Evolutionary conservation across 2,329 filamentous ascomycete species (phyloP).

Genomic region (Diaporthe caulivora): DNA sequence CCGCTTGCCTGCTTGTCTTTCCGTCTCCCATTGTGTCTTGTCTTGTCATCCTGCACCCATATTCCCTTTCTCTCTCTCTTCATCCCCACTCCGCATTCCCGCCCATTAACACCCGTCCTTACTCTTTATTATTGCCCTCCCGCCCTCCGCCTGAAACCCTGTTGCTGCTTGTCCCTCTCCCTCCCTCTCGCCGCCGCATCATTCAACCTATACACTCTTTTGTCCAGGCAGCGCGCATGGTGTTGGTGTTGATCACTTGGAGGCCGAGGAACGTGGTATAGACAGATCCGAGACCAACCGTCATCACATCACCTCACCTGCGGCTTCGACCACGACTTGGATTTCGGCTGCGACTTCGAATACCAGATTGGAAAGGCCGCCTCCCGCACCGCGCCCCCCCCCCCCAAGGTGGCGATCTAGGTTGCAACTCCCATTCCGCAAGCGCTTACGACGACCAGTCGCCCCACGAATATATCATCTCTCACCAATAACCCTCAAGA

Average conservation of each 20-base stretch:
- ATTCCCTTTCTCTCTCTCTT: background rate
- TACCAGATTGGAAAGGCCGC: background rate
- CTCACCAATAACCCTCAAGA: background rate
- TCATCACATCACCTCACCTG: background rate
- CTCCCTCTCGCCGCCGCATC: slow-evolving; percentile 27
- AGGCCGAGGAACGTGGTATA: slow-evolving; percentile 30
- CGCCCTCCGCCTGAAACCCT: slow-evolving; percentile 23
- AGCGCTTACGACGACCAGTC: slow-evolving; percentile 37
- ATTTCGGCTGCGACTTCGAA: background rate
- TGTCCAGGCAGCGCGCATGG: slow-evolving; percentile 32
- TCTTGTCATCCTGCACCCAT: slow-evolving; percentile 5
- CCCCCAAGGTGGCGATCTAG: slow-evolving; percentile 27
- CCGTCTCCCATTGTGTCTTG: slow-evolving; percentile 12
- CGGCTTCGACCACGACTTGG: background rate
- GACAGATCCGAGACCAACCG: background rate
- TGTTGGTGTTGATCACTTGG: background rate
- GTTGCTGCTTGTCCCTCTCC: background rate
- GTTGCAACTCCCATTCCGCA: slow-evolving; percentile 18
- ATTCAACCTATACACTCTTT: slow-evolving; percentile 39
- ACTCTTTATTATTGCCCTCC: slow-evolving; percentile 21
- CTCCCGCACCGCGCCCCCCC: background rate
- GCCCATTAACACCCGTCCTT: slow-evolving; percentile 19
- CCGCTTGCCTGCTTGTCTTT: slow-evolving; percentile 10
- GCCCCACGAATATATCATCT: slow-evolving; percentile 27
- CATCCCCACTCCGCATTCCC: slow-evolving; percentile 14